Conservation (phyloP, 2,329 filamentous ascomycete genomes). For the Sclerotinia minor region DNA sequence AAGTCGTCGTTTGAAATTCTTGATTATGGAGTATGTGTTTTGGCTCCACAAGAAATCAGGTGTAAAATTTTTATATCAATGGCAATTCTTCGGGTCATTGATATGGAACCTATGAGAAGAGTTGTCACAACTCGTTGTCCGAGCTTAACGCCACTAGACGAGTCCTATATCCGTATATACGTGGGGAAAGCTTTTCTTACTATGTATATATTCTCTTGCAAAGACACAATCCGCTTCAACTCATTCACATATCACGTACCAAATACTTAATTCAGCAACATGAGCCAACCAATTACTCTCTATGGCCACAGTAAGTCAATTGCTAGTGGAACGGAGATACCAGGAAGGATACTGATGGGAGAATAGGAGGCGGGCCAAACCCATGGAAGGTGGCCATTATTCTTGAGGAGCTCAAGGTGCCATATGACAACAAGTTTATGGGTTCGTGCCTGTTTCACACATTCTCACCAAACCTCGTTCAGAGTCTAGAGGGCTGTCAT, state of each 20-base stretch:
- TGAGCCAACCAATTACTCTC: slow-evolving; percentile 11
- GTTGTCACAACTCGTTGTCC: neutral
- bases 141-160: neutral
- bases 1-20: too few species aligned
- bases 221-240: too few species aligned
- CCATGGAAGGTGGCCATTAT: slow-evolving; percentile 44
- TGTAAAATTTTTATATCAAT: neutral
- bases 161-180: neutral
- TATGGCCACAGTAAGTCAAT: neutral
- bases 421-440: slow-evolving; percentile 40
- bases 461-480: neutral
- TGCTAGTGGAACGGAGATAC: neutral
- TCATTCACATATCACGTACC: neutral
- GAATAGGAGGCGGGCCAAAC: neutral
- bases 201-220: neutral
- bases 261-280: neutral
- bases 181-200: neutral
- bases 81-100: neutral
- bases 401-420: slow-evolving; percentile 47
- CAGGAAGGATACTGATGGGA: neutral
- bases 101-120: too few species aligned
- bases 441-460: neutral
- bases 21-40: neutral
- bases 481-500: neutral
- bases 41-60: neutral